Evolutionary conservation across 768 basidiomycete genomes (phyloP).

Genomic region (Chalciporus pseudorubinellus): DNA sequence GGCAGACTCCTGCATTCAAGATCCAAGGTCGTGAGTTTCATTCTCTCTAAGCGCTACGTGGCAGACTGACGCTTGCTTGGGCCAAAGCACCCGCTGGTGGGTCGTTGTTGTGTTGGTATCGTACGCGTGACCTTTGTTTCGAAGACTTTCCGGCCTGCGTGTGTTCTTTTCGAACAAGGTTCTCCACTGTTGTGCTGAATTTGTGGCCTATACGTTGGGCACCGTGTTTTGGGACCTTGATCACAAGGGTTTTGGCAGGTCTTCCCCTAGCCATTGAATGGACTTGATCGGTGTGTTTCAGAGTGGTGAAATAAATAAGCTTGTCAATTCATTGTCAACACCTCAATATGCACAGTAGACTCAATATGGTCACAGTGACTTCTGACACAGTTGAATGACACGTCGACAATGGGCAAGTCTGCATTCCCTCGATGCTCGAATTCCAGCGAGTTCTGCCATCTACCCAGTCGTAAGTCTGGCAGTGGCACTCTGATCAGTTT

Average conservation of each 20-base stretch:
- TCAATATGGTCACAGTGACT: no score
- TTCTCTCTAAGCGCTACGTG: background rate
- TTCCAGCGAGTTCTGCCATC: background rate
- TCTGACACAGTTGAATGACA: no score
- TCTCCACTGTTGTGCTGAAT: constrained; percentile 56
- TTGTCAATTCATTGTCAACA: background rate
- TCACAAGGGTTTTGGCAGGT: constrained; percentile 49
- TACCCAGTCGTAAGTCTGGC: background rate
- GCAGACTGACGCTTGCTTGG: constrained; percentile 60
- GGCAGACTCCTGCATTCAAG: constrained; percentile 57
- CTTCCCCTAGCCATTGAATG: constrained; percentile 39
- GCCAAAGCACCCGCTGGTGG: constrained; percentile 41
- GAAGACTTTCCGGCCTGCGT: constrained; percentile 46
- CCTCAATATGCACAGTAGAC: constrained; percentile 20
- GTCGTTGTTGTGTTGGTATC: constrained; percentile 64
- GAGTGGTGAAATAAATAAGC: background rate
- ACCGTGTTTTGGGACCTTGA: constrained; percentile 73
- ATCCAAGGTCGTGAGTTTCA: background rate
- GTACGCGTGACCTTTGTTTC: constrained; percentile 24
- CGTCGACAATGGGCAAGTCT: background rate
- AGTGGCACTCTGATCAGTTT: background rate
- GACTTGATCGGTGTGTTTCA: background rate
- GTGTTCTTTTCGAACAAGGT: constrained; percentile 47
- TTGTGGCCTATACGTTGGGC: constrained; percentile 69
- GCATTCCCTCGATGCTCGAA: background rate